Evolutionary conservation across 1,284 basidiomycete genomes (phyloP).

Genomic region (Microstroma glucosiphilum): DNA sequence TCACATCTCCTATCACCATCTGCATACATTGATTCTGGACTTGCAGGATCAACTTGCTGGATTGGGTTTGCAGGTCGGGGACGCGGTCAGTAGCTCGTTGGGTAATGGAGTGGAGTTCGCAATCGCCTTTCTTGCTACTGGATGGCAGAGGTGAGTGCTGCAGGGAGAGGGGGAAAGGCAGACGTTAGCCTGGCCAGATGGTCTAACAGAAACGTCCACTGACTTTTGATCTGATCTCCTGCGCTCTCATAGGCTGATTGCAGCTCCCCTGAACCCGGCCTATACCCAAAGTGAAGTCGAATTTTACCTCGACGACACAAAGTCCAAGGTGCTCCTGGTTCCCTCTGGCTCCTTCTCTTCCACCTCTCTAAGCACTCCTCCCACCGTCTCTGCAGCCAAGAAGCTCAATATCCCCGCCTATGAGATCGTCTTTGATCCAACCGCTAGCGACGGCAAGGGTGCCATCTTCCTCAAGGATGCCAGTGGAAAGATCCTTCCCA

Average conservation of each 20-base stretch:
- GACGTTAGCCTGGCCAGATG: too few species aligned
- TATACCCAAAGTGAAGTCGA: conserved; percentile 52
- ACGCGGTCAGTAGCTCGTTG: conserved; percentile 45
- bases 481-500: conserved; percentile 22
- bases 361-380: conserved; percentile 12
- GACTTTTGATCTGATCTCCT: not conserved
- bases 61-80: conserved; percentile 24
- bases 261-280: conserved; percentile 54
- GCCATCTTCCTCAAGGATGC: conserved; percentile 24
- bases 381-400: conserved; percentile 32
- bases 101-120: conserved; percentile 52
- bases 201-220: not conserved
- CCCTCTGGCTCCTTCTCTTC: conserved; percentile 34
- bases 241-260: conserved; percentile 38
- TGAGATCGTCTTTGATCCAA: conserved; percentile 43
- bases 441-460: conserved; percentile 11
- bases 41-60: conserved; percentile 37
- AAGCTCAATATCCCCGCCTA: conserved; percentile 36
- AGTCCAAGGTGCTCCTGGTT: conserved; percentile 46
- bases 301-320: conserved; percentile 52
- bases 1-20: conserved; percentile 28
- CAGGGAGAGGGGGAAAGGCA: not conserved
- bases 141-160: conserved; percentile 33
- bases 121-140: conserved; percentile 51
- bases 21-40: conserved; percentile 27